These are phyloP conservation scores for Paratrimastix pyriformis DNA, from an alignment of 78 protist species.

Conservation along the genomic window DNA sequence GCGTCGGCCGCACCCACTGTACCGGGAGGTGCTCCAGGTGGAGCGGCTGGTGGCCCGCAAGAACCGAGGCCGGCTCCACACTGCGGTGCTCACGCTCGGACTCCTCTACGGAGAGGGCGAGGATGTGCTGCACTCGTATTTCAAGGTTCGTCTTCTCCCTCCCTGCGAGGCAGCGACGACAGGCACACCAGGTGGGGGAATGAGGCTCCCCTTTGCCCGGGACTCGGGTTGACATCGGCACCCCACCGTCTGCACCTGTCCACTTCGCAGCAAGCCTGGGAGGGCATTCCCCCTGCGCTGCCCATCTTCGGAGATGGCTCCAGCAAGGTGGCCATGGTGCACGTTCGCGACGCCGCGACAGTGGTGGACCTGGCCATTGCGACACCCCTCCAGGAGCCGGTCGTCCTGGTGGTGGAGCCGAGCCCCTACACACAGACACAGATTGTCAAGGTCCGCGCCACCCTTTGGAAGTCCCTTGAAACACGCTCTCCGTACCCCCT, in stretches of 20 bases:
- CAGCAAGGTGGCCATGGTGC: neutral
- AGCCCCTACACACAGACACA: neutral
- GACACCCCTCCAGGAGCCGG: neutral
- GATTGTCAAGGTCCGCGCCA: no score
- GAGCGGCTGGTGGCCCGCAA: neutral
- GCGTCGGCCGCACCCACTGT: slow-evolving; percentile 1
- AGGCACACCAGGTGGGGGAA: no score
- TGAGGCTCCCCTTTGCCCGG: no score
- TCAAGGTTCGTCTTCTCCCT: no score
- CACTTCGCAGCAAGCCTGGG: slow-evolving; percentile 13
- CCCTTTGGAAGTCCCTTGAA: no score
- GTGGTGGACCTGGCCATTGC: neutral
- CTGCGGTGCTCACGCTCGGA: neutral
- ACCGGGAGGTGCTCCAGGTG: neutral
- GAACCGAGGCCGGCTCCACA: neutral
- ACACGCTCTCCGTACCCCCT: no score
- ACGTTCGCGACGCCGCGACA: neutral
- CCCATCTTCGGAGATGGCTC: neutral
- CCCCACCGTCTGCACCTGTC: no score
- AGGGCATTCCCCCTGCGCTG: neutral
- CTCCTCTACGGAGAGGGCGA: slow-evolving; percentile 10
- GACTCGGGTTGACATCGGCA: no score
- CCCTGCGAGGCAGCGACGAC: no score
- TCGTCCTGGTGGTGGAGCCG: neutral
- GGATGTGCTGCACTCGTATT: neutral